Evolutionary conservation across 192 early-diverging fungal genomes (phyloP), one percentile per base, ranked within the genome.

Genomic region (Backusella macrospora): DNA sequence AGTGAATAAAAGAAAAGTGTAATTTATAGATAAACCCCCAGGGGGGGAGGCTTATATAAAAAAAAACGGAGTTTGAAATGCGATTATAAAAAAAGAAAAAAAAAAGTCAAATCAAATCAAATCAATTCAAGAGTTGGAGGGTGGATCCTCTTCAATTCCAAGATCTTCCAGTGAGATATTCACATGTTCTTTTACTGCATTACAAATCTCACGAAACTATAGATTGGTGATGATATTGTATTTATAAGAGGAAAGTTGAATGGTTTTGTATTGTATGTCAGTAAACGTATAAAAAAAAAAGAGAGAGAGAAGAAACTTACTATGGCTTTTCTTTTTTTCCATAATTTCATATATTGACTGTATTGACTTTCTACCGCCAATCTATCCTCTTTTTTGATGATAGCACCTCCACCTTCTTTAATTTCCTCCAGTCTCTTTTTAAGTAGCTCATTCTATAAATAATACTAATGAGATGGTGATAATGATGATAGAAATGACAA

Each of bases 141-240:
- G 8, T 7, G 48, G 29, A 21, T 71, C 70, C 55, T 71, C 70
- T 42, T 71, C 70, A 23, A 71, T 71, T 13, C 70, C 70, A 55
- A 71, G 70, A 0, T 40, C 48, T 62, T 71, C 49, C 39, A 52
- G 38, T 15, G 23, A 10, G 3, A 38, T 52, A 18, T 49, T 49
- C 34, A 71, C 9, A 59, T 71, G 70, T 45, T 71, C 70, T 7
- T 21, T 62, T 21, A 71, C 37, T 26, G 39, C 16, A 4, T 26
- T 55, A 6, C 8, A 43, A 7, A 71, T 71, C 0, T 71, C 70
- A 26, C 52, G 34, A 34, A 71, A 71, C 70, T 71, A 43, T 34
- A 34, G 29, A 34, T 34, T 34, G 1, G 2, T 34, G 2, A 34
- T 34, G 29, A 2, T 34, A 2, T 34, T 34, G 0, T 34, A 34